These are phyloP conservation scores for Apophysomyces variabilis DNA, from an alignment of 371 early-diverging fungal genomes.

Conservation along the genomic window DNA sequence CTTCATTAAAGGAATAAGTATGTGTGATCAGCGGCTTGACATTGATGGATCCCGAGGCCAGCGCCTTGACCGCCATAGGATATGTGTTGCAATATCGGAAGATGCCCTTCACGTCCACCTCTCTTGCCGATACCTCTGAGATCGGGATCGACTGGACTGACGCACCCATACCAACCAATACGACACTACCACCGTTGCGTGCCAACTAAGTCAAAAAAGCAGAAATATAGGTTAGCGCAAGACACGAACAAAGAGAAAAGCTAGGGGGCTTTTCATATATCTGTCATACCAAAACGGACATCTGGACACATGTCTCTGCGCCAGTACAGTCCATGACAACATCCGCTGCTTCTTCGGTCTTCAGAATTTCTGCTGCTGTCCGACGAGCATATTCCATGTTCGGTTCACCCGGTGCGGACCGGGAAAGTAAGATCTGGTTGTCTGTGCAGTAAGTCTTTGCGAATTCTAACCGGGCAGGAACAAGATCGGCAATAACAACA, in stretches of 20 bases:
- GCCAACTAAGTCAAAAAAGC: constrained; percentile 32
- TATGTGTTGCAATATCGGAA: constrained; percentile 59
- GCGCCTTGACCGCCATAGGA: constrained; percentile 50
- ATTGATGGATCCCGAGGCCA: constrained; percentile 50
- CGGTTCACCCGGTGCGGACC: constrained; percentile 34
- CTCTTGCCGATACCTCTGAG: constrained; percentile 48
- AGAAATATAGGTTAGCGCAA: too few relatives aligned
- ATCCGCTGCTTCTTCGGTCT: constrained; percentile 39
- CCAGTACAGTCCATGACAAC: constrained; percentile 58
- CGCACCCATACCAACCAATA: constrained; percentile 57
- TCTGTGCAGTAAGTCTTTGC: constrained; percentile 56
- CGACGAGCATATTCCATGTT: constrained; percentile 49
- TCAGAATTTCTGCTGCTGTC: constrained; percentile 29
- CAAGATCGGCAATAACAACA: constrained; percentile 49
- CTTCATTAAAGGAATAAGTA: constrained; percentile 45
- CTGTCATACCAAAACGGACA: constrained; percentile 38
- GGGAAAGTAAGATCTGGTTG: constrained; percentile 37
- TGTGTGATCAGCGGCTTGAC: constrained; percentile 56
- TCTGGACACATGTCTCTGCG: constrained; percentile 58
- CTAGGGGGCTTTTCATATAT: background rate
- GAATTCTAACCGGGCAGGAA: constrained; percentile 42
- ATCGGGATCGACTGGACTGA: constrained; percentile 49
- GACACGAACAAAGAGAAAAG: background rate
- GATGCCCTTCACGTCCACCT: constrained; percentile 55
- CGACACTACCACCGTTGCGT: constrained; percentile 52